A percentile compares a stretch with the other conserved stretches of the same genome.
Evolutionary conservation across 1,139 yeast species (phyloP).

Genomic region (Torulaspora globosa): DNA sequence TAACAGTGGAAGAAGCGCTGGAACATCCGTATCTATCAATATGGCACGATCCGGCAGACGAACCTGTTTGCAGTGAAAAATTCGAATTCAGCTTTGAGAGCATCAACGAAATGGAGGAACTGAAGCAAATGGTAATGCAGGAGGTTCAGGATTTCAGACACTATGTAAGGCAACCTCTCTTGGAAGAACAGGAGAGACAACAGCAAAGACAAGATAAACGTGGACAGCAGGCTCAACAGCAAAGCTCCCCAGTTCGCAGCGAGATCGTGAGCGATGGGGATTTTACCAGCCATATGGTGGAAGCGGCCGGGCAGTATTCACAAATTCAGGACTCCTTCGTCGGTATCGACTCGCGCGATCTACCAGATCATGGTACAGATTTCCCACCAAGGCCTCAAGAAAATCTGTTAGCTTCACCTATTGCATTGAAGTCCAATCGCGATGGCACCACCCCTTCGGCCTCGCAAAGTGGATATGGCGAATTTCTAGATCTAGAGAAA

Average conservation of each 20-base stretch:
- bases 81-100: conserved; percentile 90
- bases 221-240: conserved; percentile 20
- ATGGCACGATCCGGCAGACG: conserved; percentile 97
- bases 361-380: conserved; percentile 41
- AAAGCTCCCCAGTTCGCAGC: conserved; percentile 29
- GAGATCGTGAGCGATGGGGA: conserved; percentile 18
- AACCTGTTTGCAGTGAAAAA: conserved; percentile 76
- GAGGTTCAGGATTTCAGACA: conserved; percentile 80
- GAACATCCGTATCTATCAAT: conserved; percentile 83
- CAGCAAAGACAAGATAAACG: conserved; percentile 19
- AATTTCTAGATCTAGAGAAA: conserved; percentile 47
- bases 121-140: conserved; percentile 72
- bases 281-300: conserved; percentile 25
- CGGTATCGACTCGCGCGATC: conserved; percentile 40
- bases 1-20: conserved; percentile 84
- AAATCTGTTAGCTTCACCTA: conserved; percentile 31
- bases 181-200: conserved; percentile 50
- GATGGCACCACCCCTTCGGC: conserved; percentile 12
- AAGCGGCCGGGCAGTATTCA: conserved; percentile 28
- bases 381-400: conserved; percentile 44
- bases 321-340: conserved; percentile 29
- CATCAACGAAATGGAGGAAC: conserved; percentile 71
- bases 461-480: conserved; percentile 29
- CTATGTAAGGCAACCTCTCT: conserved; percentile 66
- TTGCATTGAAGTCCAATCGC: conserved; percentile 16